phyloP scores from a whole-genome alignment of 108 stramenopile genomes.

The Pseudonitzschia delicatissima region DNA sequence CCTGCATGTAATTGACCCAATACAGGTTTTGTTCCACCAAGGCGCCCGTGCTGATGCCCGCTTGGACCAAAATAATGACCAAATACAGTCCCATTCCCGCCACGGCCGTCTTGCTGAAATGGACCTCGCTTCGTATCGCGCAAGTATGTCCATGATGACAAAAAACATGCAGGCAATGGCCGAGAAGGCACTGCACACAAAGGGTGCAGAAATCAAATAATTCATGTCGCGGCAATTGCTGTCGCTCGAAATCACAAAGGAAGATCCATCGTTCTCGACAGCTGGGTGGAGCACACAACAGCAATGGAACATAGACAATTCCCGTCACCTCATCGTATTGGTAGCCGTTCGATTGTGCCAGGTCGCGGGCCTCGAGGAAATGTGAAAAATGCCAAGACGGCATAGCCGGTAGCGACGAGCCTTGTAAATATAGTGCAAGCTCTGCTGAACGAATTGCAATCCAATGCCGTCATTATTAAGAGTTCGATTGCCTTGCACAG shows the following conservation, averaged over 20 bases:
- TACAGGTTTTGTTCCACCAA: constrained; percentile 3
- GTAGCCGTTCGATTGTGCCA: constrained; percentile 1
- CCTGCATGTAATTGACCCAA: constrained; percentile 18
- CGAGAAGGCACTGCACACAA: constrained; percentile 5
- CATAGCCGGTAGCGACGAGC: background rate
- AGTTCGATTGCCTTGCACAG: no score
- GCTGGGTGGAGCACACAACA: constrained; percentile 5
- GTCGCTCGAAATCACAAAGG: background rate
- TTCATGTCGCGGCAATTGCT: background rate
- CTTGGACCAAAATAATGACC: constrained; percentile 9
- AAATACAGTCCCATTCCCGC: constrained; percentile 16
- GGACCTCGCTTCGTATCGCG: constrained; percentile 6
- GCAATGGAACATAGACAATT: background rate
- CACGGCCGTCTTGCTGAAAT: constrained; percentile 9
- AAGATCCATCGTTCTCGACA: constrained; percentile 6
- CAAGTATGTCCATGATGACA: constrained; percentile 9
- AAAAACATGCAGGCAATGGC: constrained; percentile 8
- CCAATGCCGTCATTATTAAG: background rate
- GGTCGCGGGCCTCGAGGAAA: constrained; percentile 9
- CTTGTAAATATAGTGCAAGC: constrained; percentile 5
- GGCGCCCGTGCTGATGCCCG: constrained; percentile 5
- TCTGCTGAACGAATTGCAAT: constrained; percentile 5
- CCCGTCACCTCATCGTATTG: background rate
- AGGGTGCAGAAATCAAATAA: constrained; percentile 1
- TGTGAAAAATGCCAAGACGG: background rate